Conservation (phyloP, 2,329 filamentous ascomycete species). For the Penicillium sp. region DNA sequence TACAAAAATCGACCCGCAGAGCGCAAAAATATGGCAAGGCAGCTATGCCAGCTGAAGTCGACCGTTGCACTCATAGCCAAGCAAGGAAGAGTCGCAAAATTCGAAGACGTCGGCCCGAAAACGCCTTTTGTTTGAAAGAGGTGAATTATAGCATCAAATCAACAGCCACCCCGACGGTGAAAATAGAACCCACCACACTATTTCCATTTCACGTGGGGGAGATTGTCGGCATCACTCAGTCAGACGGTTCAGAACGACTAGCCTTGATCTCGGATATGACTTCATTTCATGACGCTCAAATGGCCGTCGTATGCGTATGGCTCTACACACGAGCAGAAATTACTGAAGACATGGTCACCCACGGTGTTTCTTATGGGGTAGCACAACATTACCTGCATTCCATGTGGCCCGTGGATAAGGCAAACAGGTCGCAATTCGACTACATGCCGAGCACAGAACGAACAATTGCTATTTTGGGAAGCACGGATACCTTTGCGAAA, state of each 20-base stretch:
- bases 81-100: background rate
- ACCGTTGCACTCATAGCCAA: background rate
- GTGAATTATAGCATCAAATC: background rate
- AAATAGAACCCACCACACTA: background rate
- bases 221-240: background rate
- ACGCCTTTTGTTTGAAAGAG: background rate
- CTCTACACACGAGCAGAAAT: slow-evolving; percentile 8
- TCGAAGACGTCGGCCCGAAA: background rate
- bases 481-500: background rate
- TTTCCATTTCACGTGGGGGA: background rate
- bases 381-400: background rate
- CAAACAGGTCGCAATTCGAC: background rate
- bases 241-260: background rate
- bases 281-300: slow-evolving; percentile 6
- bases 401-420: background rate
- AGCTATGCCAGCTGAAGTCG: background rate
- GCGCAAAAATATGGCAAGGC: background rate
- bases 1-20: background rate
- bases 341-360: background rate
- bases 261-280: slow-evolving; percentile 10
- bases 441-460: slow-evolving; percentile 12
- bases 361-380: background rate
- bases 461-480: slow-evolving; percentile 8
- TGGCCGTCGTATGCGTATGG: slow-evolving; percentile 11
- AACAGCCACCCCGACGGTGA: background rate